Base-by-base conservation (phyloP, 2,329 filamentous ascomycete species). In the Harringtonia lauricola region DNA sequence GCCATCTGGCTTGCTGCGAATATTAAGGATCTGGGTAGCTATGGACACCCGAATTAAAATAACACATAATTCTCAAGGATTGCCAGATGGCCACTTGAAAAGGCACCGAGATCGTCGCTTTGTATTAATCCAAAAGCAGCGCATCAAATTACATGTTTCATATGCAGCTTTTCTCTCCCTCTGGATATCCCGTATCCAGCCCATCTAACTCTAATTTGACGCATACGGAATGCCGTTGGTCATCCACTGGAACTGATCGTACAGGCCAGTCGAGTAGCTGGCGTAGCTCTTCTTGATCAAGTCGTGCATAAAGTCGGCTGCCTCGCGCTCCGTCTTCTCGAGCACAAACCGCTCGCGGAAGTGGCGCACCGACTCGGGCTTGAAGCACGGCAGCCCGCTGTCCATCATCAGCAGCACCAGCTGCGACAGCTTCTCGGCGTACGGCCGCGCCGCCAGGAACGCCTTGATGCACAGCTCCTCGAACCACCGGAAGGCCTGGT, bases 401-500 rank as follows among this genome's bases (percentile, higher is more conserved):
- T 95, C 92, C 68, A 96, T 80, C 94, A 98, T 98, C 57, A 95
- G 73, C 48, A 84, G 74, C 18, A 98, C 87, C 50, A 96, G 83
- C 63, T 95, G 87, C 48, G 81, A 79, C 39, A 99, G 72, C 66
- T 95, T 92, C 55, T 92, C 85, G 49, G 82, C 82, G 60, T 96
- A 86, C 52, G 85, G 88, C 12, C 92, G 74, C 33, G 80, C 81
- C 5, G 89, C 90, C 35, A 98, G 70, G 72, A 95, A 99, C 1
- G 89, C 83, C 66, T 98, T 98, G 59, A 98, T 76, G 56, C 87
- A 94, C 33, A 99, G 75, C 59, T 95, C 90, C 64, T 98, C 92
- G 55, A 99, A 99, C 77, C 86, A 92, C 51, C 82, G 82, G 70
- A 94, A 99, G 14, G 87, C 72, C 62, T 96, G 90, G 42, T 89